A percentile compares a stretch with the other conserved stretches of the same genome.
phyloP scores from a whole-genome alignment of 1,284 basidiomycete species.

The Gomphus bonarii region DNA sequence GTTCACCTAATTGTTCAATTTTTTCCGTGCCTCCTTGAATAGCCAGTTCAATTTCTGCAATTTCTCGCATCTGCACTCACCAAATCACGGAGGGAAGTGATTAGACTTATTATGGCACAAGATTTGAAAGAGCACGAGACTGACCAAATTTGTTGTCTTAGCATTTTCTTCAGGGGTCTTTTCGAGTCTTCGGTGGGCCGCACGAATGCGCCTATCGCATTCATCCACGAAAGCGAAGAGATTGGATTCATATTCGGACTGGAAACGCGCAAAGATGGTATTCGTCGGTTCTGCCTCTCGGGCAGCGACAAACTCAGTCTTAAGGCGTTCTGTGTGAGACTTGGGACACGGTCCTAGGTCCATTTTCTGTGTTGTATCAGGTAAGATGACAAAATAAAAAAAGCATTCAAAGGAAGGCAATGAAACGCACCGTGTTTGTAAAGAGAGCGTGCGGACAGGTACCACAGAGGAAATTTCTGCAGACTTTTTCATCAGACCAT shows the following conservation, averaged over 20 bases:
- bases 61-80: conserved; percentile 85
- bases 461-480: conserved; percentile 96
- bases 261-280: conserved; percentile 74
- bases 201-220: conserved; percentile 92
- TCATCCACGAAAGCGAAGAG: conserved; percentile 96
- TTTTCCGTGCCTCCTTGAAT: conserved; percentile 98
- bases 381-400: background rate
- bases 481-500: conserved; percentile 98
- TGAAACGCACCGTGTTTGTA: conserved; percentile 98
- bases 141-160: conserved; percentile 90
- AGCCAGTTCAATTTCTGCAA: conserved; percentile 97
- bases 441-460: conserved; percentile 97
- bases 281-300: conserved; percentile 66
- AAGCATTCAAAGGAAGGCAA: too few species aligned
- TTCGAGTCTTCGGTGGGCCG: conserved; percentile 90
- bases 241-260: conserved; percentile 91
- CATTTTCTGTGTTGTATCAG: conserved; percentile 74
- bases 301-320: conserved; percentile 82
- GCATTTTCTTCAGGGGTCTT: conserved; percentile 99
- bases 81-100: background rate
- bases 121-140: conserved; percentile 15
- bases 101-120: background rate
- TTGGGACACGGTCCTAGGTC: conserved; percentile 97
- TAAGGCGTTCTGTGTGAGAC: conserved; percentile 90
- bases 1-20: conserved; percentile 92